A percentile compares a stretch with the other conserved stretches of the same genome.
These are phyloP conservation scores for Triglochin maritima DNA, from an alignment of 106 monocot species.

Conservation along the genomic window DNA sequence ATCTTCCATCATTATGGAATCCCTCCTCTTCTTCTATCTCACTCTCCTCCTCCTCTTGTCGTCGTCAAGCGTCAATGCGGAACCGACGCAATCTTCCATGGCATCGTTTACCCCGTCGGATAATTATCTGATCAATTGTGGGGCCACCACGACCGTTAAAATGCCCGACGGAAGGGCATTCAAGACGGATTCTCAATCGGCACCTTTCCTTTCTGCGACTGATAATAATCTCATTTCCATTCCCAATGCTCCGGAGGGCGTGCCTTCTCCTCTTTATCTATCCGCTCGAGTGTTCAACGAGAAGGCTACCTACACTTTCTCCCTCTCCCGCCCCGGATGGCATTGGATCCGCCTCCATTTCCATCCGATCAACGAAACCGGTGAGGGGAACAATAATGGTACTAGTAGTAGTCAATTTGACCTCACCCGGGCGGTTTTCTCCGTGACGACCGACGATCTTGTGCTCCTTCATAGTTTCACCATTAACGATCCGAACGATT, in stretches of 20 bases:
- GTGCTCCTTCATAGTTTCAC: slow-evolving; percentile 80
- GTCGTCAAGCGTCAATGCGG: not conserved
- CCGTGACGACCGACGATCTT: slow-evolving; percentile 49
- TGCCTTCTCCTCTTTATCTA: slow-evolving; percentile 65
- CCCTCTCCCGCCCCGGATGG: slow-evolving; percentile 57
- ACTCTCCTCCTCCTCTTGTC: not conserved
- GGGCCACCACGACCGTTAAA: slow-evolving; percentile 20
- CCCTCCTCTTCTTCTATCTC: not conserved
- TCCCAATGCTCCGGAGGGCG: slow-evolving; percentile 18
- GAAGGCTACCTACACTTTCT: slow-evolving; percentile 60
- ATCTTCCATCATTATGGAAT: not conserved
- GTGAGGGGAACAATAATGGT: no score
- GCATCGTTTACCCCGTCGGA: slow-evolving; percentile 38
- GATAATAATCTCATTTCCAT: slow-evolving; percentile 30
- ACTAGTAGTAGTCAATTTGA: not conserved
- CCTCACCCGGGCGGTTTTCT: slow-evolving; percentile 54
- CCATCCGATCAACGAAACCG: slow-evolving; percentile 35
- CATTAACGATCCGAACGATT: slow-evolving; percentile 18
- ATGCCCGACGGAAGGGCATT: slow-evolving; percentile 48
- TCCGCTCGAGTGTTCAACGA: slow-evolving; percentile 60
- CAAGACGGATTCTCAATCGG: slow-evolving; percentile 57
- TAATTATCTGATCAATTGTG: slow-evolving; percentile 72
- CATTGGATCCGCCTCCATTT: slow-evolving; percentile 86
- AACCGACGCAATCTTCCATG: not conserved
- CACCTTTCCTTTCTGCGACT: slow-evolving; percentile 31